Base-by-base conservation (phyloP, 441 rosid species). In the Rhodomyrtus psidioides region DNA sequence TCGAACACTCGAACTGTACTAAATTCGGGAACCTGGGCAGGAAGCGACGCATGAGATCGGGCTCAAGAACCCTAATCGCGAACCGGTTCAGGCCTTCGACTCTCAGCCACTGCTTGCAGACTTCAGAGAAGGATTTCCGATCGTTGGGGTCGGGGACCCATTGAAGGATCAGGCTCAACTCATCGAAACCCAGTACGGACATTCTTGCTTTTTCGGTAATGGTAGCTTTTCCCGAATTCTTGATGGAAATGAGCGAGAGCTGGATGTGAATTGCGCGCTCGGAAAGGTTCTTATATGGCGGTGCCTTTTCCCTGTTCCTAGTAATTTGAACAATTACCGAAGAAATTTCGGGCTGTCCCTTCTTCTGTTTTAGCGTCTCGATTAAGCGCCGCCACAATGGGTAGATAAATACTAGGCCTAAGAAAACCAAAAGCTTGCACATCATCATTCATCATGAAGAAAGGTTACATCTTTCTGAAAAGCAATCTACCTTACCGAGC, bases 1-100 rank as follows among this genome's bases (percentile, higher is more conserved):
- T 57, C 0, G 84, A 26, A 17, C 90, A 88, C 85, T 88, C 87
- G 74, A 92, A 88, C 2, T 54, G 28, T 53, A 83, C 44, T 55
- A 92, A 46, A 65, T 89, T 91, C 55, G 94, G 93, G 89, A 92
- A 92, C 87, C 93, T 92, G 81, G 91, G 90, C 44, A 90, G 79
- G 86, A 88, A 91, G 42, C 27, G 53, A 12, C 49, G 90, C 5
- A 92, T 86, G 53, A 84, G 86, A 74, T 90, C 91, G 42, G 90
- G 89, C 26, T 88, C 90, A n/a, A 87, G 84, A 85, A 92, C 90
- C n/a, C 91, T 91, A 82, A 91, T 88, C 42, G 87, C 86, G 54
- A 59, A 65, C 42, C 93, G 92, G 44, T 83, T 87, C 53, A 51
- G 84, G 57, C 94, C 92, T 65, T 92, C 93, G 24, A 88, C 88